Conservation (phyloP, 2,329 filamentous ascomycete species). For the Fonsecaea pedrosoi region DNA sequence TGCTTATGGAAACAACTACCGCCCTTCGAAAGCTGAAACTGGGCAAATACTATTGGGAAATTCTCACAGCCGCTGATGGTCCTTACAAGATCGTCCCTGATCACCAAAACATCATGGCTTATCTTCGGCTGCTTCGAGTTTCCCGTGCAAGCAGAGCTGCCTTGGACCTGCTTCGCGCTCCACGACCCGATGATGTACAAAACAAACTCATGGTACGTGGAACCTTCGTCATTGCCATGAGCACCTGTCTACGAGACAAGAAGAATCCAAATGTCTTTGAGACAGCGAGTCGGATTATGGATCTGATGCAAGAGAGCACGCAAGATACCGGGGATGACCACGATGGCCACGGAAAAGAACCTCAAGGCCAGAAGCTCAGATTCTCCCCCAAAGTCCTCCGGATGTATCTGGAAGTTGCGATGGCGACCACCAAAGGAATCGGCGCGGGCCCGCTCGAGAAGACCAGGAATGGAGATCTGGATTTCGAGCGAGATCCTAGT, state of each 20-base stretch:
- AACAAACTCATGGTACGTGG: conserved; percentile 51
- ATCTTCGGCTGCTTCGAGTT: conserved; percentile 70
- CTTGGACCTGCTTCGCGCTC: conserved; percentile 61
- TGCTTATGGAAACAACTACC: conserved; percentile 70
- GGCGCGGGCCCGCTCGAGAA: conserved; percentile 30
- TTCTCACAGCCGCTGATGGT: conserved; percentile 62
- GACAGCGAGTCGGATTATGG: conserved; percentile 69
- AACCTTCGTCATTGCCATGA: conserved; percentile 75
- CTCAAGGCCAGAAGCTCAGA: conserved; percentile 25
- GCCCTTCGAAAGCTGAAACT: conserved; percentile 65
- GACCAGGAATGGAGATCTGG: conserved; percentile 33
- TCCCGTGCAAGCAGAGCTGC: conserved; percentile 70
- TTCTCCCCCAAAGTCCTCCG: conserved; percentile 37
- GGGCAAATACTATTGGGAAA: conserved; percentile 79
- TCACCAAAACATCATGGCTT: conserved; percentile 69
- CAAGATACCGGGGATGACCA: conserved; percentile 17
- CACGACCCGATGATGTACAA: conserved; percentile 57
- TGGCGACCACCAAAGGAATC: conserved; percentile 38
- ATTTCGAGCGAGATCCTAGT: conserved; percentile 37
- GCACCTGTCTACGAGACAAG: conserved; percentile 75
- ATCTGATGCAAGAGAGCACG: conserved; percentile 61
- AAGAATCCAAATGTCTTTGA: conserved; percentile 73
- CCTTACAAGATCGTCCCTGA: conserved; percentile 72
- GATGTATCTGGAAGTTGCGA: conserved; percentile 37
- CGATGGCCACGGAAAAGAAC: neutral